A percentile compares a stretch with the other conserved stretches of the same genome.
Evolutionary conservation across 2,329 filamentous ascomycete genomes (phyloP).

Genomic region (Cladosporium sphaerospermum): DNA sequence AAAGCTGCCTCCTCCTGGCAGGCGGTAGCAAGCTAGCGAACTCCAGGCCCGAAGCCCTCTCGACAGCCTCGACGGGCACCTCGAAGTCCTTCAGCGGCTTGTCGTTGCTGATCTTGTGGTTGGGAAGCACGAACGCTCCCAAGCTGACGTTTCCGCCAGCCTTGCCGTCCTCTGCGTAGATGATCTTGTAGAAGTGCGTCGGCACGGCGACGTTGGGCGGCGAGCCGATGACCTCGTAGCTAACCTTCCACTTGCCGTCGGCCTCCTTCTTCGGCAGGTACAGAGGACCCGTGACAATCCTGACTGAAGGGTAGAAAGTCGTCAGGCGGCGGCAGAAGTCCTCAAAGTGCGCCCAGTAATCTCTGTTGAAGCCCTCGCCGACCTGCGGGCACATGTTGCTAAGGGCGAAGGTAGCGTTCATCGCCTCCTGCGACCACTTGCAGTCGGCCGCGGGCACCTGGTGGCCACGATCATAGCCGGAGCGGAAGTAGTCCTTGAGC

Average conservation of each 20-base stretch:
- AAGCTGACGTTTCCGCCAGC: conserved; percentile 69
- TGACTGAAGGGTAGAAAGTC: conserved; percentile 71
- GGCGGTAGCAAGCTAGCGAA: conserved; percentile 76
- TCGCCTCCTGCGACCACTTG: conserved; percentile 88
- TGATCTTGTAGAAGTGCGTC: conserved; percentile 99
- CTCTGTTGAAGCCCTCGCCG: conserved; percentile 94
- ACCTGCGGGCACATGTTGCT: conserved; percentile 99
- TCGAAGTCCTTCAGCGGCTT: conserved; percentile 90
- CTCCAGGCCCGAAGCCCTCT: conserved; percentile 85
- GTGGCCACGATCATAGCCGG: conserved; percentile 91
- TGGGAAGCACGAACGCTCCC: conserved; percentile 91
- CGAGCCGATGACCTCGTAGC: conserved; percentile 89
- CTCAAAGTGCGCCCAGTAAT: conserved; percentile 99
- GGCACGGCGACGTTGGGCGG: conserved; percentile 93
- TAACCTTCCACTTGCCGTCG: conserved; percentile 93
- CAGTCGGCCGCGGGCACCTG: conserved; percentile 95
- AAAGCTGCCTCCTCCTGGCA: conserved; percentile 69
- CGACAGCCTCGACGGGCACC: conserved; percentile 86
- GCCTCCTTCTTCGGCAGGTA: conserved; percentile 81
- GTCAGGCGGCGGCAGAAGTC: conserved; percentile 90
- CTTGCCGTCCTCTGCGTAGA: conserved; percentile 81
- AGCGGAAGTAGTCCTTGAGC: conserved; percentile 89
- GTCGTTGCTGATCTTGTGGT: conserved; percentile 77
- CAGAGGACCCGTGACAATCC: conserved; percentile 86
- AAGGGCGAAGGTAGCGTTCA: conserved; percentile 91